Evolutionary conservation across 1,284 basidiomycete species (phyloP).

Genomic region (Rhodotorula sp.): DNA sequence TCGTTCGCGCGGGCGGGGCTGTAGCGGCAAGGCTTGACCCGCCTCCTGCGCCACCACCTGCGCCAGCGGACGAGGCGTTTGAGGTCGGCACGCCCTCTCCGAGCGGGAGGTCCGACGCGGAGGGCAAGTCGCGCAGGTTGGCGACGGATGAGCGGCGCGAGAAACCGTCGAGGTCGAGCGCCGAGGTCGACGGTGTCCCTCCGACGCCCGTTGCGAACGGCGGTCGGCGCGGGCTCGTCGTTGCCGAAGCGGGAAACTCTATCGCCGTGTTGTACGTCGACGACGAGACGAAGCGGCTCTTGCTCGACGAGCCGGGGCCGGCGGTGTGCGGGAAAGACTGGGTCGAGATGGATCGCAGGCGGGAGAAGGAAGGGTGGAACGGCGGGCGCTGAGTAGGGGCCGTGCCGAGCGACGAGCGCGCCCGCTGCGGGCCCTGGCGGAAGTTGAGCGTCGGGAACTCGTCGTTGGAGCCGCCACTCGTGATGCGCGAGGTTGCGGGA

Average conservation of each 20-base stretch:
- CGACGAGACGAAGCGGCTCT: slow-evolving; percentile 30
- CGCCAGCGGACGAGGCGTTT: neutral
- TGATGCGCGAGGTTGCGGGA: slow-evolving; percentile 9
- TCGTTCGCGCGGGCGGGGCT: slow-evolving; percentile 14
- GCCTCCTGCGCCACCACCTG: neutral
- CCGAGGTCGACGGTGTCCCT: slow-evolving; percentile 29
- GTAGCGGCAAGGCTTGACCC: neutral
- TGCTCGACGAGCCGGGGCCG: neutral
- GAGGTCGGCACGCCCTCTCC: slow-evolving; percentile 2
- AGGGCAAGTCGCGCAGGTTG: slow-evolving; percentile 29
- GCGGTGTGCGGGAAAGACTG: slow-evolving; percentile 26
- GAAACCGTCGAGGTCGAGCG: slow-evolving; percentile 32
- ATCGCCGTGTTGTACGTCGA: slow-evolving; percentile 30
- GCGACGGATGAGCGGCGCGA: slow-evolving; percentile 39
- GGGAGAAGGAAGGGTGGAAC: slow-evolving; percentile 42
- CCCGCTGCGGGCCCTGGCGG: neutral
- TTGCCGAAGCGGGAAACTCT: slow-evolving; percentile 6
- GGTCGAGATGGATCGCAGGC: slow-evolving; percentile 38
- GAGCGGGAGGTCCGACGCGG: slow-evolving; percentile 10
- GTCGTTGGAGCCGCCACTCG: slow-evolving; percentile 21
- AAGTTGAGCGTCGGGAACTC: slow-evolving; percentile 14
- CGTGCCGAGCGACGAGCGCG: slow-evolving; percentile 34
- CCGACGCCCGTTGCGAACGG: slow-evolving; percentile 1
- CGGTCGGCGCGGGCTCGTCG: neutral
- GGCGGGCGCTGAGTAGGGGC: slow-evolving; percentile 34